phyloP scores from a whole-genome alignment of 2,329 filamentous ascomycete species.

The Trichoderma guizhouense region DNA sequence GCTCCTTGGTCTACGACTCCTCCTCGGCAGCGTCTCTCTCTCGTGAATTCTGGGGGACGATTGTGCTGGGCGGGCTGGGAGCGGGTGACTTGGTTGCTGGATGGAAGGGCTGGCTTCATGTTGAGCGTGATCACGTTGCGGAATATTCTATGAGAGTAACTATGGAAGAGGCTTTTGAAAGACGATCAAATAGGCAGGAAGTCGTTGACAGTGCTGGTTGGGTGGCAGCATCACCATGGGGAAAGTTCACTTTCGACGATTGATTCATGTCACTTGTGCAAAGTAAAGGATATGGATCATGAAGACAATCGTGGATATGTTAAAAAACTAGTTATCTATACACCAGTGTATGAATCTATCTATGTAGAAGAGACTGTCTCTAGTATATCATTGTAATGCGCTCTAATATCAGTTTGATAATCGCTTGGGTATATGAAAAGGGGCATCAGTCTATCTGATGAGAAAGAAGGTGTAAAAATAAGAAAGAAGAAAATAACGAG shows the following conservation, averaged over 20 bases:
- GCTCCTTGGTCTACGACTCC: constrained; percentile 50
- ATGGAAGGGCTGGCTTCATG: constrained; percentile 51
- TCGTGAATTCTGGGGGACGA: constrained; percentile 57
- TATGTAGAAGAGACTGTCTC: neutral
- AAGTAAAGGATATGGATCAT: neutral
- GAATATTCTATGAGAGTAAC: constrained; percentile 40
- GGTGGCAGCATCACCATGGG: constrained; percentile 49
- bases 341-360: neutral
- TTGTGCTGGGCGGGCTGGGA: constrained; percentile 46
- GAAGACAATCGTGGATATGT: neutral
- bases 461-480: neutral
- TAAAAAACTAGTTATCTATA: neutral
- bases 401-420: constrained; percentile 23
- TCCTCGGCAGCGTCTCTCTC: constrained; percentile 38
- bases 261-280: neutral
- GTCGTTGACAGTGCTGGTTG: constrained; percentile 44
- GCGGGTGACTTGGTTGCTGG: constrained; percentile 33
- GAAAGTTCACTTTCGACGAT: constrained; percentile 42
- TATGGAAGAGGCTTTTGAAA: constrained; percentile 44
- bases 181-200: constrained; percentile 38
- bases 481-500: neutral
- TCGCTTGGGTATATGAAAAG: constrained; percentile 31
- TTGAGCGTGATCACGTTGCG: constrained; percentile 43
- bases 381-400: neutral
- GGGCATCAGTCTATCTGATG: neutral